phyloP scores from a whole-genome alignment of 139 green algal genomes.

The Tetraselmis striata region DNA sequence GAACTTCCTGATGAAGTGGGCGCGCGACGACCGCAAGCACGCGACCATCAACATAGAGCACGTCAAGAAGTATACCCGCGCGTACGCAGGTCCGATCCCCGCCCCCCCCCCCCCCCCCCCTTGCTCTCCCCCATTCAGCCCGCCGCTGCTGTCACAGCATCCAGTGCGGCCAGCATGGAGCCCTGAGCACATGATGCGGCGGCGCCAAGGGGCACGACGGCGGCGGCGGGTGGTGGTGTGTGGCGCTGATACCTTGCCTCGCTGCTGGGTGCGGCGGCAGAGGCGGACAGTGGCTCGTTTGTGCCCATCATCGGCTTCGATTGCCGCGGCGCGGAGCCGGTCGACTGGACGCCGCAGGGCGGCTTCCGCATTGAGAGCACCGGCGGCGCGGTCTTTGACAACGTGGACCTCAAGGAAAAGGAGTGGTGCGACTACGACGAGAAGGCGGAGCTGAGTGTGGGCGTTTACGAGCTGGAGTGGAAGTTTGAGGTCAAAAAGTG shows the following conservation, averaged over 20 bases:
- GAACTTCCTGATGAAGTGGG: slow-evolving; percentile 65
- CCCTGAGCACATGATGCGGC: no score
- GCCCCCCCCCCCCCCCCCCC: no score
- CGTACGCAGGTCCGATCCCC: slow-evolving; percentile 18
- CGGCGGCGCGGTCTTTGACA: slow-evolving; percentile 36
- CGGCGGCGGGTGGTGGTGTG: no score
- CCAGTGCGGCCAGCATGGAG: no score
- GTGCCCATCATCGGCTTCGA: slow-evolving; percentile 74
- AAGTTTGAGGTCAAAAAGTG: slow-evolving; percentile 27
- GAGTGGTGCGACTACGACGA: slow-evolving; percentile 83
- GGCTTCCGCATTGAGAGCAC: slow-evolving; percentile 7
- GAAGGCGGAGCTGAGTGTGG: slow-evolving; percentile 51
- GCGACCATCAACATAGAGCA: slow-evolving; percentile 48
- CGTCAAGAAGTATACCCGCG: slow-evolving; percentile 53
- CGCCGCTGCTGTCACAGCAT: no score
- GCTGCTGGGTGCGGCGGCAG: slow-evolving; percentile 13
- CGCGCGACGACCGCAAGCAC: slow-evolving; percentile 29
- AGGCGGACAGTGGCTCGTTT: slow-evolving; percentile 50
- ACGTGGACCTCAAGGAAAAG: slow-evolving; percentile 46
- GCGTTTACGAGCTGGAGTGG: slow-evolving; percentile 52
- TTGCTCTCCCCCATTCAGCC: not conserved
- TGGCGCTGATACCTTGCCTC: not conserved
- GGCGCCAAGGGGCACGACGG: no score
- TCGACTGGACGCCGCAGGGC: slow-evolving; percentile 29
- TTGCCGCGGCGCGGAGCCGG: slow-evolving; percentile 67